Conservation (phyloP, 768 basidiomycete genomes). For the Tylopilus subfusipes region DNA sequence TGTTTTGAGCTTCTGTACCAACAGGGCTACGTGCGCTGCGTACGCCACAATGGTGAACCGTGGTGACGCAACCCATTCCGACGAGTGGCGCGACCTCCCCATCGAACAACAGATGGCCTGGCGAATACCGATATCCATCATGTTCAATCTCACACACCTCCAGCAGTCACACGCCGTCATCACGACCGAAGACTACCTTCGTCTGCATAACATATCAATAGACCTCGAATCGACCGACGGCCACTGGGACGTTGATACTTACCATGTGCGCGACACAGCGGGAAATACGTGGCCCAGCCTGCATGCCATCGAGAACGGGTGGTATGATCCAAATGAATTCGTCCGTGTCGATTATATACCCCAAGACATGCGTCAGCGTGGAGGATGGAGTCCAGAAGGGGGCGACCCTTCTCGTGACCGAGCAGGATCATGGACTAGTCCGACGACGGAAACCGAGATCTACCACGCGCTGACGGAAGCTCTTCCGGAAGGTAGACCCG, state of each 20-base stretch:
- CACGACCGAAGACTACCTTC: constrained; percentile 41
- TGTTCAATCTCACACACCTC: constrained; percentile 44
- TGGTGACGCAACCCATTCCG: constrained; percentile 36
- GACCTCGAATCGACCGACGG: constrained; percentile 36
- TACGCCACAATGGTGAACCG: constrained; percentile 46
- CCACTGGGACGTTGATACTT: constrained; percentile 34
- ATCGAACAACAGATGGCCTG: constrained; percentile 36
- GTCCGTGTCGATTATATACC: constrained; percentile 39
- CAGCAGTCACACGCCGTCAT: constrained; percentile 36
- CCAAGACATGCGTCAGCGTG: constrained; percentile 30
- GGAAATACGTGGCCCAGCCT: constrained; percentile 23
- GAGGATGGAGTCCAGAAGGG: constrained; percentile 24
- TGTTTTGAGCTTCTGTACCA: background rate
- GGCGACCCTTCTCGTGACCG: constrained; percentile 12
- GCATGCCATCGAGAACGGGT: constrained; percentile 34
- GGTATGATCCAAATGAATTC: constrained; percentile 35
- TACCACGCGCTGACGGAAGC: constrained; percentile 17
- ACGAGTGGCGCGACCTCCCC: constrained; percentile 41
- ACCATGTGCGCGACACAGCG: constrained; percentile 26
- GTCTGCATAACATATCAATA: constrained; percentile 35
- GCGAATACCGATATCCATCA: constrained; percentile 34
- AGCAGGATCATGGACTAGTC: constrained; percentile 21
- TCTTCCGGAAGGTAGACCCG: constrained; percentile 9
- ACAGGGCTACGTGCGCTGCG: constrained; percentile 36
- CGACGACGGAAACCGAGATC: constrained; percentile 12